Evolutionary conservation across 305 asterid genomes (phyloP).

Genomic region (Vinca major): DNA sequence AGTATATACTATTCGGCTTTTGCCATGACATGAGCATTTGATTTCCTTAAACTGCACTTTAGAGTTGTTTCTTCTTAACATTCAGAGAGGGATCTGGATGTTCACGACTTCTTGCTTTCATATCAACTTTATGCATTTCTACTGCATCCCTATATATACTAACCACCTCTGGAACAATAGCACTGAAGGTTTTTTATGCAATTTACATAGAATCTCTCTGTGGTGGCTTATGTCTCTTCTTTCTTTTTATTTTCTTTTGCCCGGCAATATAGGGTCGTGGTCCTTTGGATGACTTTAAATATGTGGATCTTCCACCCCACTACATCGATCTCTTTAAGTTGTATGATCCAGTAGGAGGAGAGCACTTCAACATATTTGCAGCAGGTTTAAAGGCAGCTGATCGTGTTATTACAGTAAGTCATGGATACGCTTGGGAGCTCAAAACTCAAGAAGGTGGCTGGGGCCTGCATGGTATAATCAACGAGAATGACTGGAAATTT

Average conservation of each 20-base stretch:
- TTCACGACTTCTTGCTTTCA: too few species aligned
- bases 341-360: constrained; percentile 90
- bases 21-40: neutral
- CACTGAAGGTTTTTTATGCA: too few species aligned
- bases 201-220: neutral
- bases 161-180: neutral
- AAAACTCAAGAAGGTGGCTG: constrained; percentile 88
- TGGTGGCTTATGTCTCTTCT: neutral
- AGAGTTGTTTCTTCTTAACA: neutral
- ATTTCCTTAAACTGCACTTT: neutral
- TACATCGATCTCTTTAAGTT: constrained; percentile 60
- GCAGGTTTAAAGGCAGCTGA: constrained; percentile 87
- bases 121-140: too few species aligned
- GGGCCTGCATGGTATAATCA: constrained; percentile 80
- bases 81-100: too few species aligned
- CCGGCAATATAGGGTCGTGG: constrained; percentile 73
- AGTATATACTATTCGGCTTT: neutral
- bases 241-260: constrained; percentile 12
- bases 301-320: constrained; percentile 66
- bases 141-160: neutral
- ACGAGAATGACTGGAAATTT: constrained; percentile 70
- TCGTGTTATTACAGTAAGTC: constrained; percentile 82
- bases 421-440: constrained; percentile 82
- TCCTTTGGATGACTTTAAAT: constrained; percentile 62
- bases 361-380: constrained; percentile 83